A percentile compares a stretch with the other conserved stretches of the same genome.
Conservation (phyloP, 371 early-diverging fungal genomes). For the Lichtheimia ornata region DNA sequence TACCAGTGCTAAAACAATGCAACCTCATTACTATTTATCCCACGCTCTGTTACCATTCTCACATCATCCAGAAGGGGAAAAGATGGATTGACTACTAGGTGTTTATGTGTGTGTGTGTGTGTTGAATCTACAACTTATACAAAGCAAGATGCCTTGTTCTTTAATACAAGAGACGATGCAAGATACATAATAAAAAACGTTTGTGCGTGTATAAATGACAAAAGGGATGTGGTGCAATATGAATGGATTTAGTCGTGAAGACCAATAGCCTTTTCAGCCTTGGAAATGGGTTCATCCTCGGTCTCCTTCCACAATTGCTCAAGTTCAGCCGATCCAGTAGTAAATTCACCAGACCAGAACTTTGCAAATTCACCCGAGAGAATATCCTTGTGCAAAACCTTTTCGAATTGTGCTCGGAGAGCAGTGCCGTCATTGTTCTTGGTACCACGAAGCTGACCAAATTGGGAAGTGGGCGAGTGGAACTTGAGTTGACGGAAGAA, state of each 20-base stretch:
- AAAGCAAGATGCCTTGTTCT: too few species aligned
- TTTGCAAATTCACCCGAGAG: conserved; percentile 29
- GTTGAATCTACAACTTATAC: too few species aligned
- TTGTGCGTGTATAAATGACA: too few species aligned
- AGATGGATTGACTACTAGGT: too few species aligned
- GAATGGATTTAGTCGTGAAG: conserved; percentile 16
- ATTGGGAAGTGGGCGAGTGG: conserved; percentile 31
- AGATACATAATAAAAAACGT: too few species aligned
- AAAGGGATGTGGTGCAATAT: too few species aligned
- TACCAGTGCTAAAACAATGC: too few species aligned
- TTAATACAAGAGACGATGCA: too few species aligned
- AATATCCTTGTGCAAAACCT: conserved; percentile 31
- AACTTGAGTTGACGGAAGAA: conserved; percentile 32
- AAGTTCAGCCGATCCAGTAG: conserved; percentile 20
- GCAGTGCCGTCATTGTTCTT: conserved; percentile 24
- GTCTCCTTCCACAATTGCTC: conserved; percentile 27
- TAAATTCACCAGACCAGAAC: conserved; percentile 27
- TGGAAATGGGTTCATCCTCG: conserved; percentile 22
- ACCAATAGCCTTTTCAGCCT: conserved; percentile 25
- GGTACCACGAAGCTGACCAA: conserved; percentile 33
- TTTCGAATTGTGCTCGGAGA: conserved; percentile 21
- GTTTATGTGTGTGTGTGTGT: too few species aligned
- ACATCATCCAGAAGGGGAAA: too few species aligned
- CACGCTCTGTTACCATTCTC: too few species aligned
- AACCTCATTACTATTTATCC: too few species aligned